Evolutionary conservation across 139 green algal genomes (phyloP), one percentile per base, ranked within the genome.

Genomic region (Chlorella sp.): DNA sequence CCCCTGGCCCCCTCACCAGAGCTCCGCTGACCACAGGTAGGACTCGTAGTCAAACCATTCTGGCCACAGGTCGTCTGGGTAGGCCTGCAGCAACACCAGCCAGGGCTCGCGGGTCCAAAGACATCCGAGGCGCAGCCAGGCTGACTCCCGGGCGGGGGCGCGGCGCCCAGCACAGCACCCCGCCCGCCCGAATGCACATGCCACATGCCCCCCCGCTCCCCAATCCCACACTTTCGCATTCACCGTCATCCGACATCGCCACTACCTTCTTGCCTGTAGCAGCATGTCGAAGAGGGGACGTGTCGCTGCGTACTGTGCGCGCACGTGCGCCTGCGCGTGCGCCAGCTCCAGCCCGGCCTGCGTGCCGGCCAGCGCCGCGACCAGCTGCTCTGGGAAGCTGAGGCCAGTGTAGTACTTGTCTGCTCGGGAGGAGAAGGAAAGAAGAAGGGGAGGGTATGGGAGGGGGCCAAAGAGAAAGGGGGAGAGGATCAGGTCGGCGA

Each of bases 21-120:
- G 84, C 76, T 94, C 85, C 1, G 78, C 81, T 1, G 90, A 87
- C 90, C 90, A 94, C 3, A 93, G 74, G 67, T 89, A 94, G 3
- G 66, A 27, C 21, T 81, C 74, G 33, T 82, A 90, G 4, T 63
- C 82, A 64, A 94, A 91, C 79, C 76, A 86, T 1, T 78, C 55
- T 0, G 78, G 29, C 71, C 84, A 38, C 8, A 94, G 71, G 70
- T 87, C 65, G 42, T 75, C 38, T 0, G 82, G 81, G 79, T 94
- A 94, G 11, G 90, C 88, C 6, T 19, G 19, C 38, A 89, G n/a
- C n/a, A n/a, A n/a, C n/a, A n/a, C n/a, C n/a, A n/a, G n/a, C n/a
- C n/a, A n/a, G n/a, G n/a, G n/a, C n/a, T n/a, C n/a, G n/a, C n/a
- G n/a, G n/a, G n/a, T n/a, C n/a, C n/a, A n/a, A n/a, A n/a, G n/a